Evolutionary conservation across 495 filamentous ascomycete species (phyloP), one percentile per base, ranked within the genome.

Genomic region (Penicillium riverlandense): DNA sequence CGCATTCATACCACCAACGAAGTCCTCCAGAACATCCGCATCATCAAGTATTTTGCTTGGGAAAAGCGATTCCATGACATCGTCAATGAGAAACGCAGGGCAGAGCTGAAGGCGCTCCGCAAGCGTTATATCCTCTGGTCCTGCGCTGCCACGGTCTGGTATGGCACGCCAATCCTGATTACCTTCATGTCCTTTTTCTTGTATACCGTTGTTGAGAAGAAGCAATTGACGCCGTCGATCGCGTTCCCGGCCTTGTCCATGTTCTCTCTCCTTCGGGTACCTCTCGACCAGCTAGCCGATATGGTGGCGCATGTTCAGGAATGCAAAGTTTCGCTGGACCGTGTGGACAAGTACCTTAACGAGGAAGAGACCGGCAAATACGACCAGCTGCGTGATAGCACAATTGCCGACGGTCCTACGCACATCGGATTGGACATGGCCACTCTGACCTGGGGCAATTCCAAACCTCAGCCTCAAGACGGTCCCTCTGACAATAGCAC

Each of bases 31-130:
- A 99, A 96, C 52, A 97, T 99, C 52, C 80, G 94, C 29, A 96
- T 99, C 55, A 97, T 99, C 78, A 99, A 99, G 63, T 99, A 90
- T 64, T 99, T 99, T 61, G 91, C 94, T 2, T 99, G 94, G 94
- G 94, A 99, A 62, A 82, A 86, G 47, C 85, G 94, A 8, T 99
- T 95, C 65, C 76, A 84, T 37, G 78, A 82, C 12, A 81, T 89
- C 41, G 88, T 99, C 11, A 80, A 90, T 47, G 91, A 96, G 60
- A 95, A 94, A 59, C 78, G 94, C 40, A 70, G 72, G 12, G 76
- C 76, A 4, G 94, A 99, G 60, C 71, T 99, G 22, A 79, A 76
- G 49, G 80, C 84, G 28, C 57, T 97, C 50, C 82, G 92, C 29
- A 78, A 72, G 15, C 77, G 89, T 45, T 99, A 95, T 63, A 82